Evolutionary conservation across 73 alveolate species (phyloP).

Genomic region (Halteria grandinella): DNA sequence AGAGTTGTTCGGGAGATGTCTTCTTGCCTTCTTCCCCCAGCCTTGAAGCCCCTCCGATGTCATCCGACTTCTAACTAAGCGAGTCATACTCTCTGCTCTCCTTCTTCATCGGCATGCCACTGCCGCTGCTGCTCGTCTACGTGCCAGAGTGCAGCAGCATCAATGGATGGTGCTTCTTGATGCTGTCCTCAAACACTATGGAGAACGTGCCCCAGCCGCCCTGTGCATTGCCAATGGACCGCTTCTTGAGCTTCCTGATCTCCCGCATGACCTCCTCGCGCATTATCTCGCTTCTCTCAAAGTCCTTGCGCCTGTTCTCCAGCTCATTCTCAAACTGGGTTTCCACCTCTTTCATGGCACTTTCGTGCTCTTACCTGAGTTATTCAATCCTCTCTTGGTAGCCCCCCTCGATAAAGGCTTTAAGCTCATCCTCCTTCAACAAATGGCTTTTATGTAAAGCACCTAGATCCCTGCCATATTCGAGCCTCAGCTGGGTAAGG

Average conservation of each 20-base stretch:
- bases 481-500: slow-evolving; percentile 1
- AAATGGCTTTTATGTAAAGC: not conserved
- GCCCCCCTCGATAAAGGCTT: not conserved
- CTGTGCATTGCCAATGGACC: not conserved
- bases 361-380: not conserved
- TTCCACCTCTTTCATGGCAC: not conserved
- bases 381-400: not conserved
- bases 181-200: slow-evolving; percentile 8
- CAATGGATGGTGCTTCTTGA: not conserved
- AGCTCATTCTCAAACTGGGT: not conserved
- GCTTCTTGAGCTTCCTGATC: slow-evolving; percentile 21
- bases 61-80: too few species aligned
- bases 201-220: slow-evolving; percentile 56
- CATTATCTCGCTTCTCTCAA: not conserved
- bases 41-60: too few species aligned
- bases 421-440: slow-evolving; percentile 5
- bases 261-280: slow-evolving; percentile 15
- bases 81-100: too few species aligned
- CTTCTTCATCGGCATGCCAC: too few species aligned
- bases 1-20: not conserved
- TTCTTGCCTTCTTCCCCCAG: not conserved
- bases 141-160: too few species aligned
- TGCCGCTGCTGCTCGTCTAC: too few species aligned
- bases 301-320: not conserved
- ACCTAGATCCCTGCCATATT: slow-evolving; percentile 29